Evolutionary conservation across 2,329 filamentous ascomycete genomes (phyloP).

Genomic region (Paraphaeosphaeria sporulosa): DNA sequence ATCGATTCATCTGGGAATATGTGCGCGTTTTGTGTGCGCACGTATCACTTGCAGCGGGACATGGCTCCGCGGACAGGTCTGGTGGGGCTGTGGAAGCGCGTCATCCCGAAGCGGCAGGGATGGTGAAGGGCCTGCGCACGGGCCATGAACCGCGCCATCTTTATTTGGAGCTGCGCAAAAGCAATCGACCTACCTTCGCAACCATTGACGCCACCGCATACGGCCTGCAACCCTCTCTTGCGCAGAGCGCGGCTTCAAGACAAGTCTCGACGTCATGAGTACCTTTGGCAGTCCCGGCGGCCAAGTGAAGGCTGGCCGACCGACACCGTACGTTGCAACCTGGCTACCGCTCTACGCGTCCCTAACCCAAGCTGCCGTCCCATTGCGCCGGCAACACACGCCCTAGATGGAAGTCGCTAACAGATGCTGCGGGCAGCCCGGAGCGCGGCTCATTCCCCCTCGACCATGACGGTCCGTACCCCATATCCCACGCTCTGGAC

Average conservation of each 20-base stretch:
- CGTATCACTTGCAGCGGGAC: neutral
- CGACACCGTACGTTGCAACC: conserved; percentile 68
- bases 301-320: conserved; percentile 68
- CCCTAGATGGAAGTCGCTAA: conserved; percentile 20
- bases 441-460: conserved; percentile 95
- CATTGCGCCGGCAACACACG: neutral
- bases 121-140: conserved; percentile 21
- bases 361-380: conserved; percentile 12
- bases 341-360: conserved; percentile 12
- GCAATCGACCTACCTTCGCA: conserved; percentile 5
- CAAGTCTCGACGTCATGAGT: conserved; percentile 59
- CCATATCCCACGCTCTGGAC: conserved; percentile 55
- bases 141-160: conserved; percentile 25
- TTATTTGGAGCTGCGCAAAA: conserved; percentile 32
- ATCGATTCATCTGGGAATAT: too few species aligned
- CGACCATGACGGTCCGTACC: conserved; percentile 78
- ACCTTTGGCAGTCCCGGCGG: conserved; percentile 76
- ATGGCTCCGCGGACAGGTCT: too few species aligned
- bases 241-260: neutral
- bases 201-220: conserved; percentile 14
- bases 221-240: neutral
- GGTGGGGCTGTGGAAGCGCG: conserved; percentile 10
- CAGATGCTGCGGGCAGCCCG: conserved; percentile 63
- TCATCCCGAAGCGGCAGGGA: conserved; percentile 28
- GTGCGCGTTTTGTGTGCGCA: too few species aligned